phyloP scores from a whole-genome alignment of 257 asterid genomes.

The Cynanchum wilfordii region DNA sequence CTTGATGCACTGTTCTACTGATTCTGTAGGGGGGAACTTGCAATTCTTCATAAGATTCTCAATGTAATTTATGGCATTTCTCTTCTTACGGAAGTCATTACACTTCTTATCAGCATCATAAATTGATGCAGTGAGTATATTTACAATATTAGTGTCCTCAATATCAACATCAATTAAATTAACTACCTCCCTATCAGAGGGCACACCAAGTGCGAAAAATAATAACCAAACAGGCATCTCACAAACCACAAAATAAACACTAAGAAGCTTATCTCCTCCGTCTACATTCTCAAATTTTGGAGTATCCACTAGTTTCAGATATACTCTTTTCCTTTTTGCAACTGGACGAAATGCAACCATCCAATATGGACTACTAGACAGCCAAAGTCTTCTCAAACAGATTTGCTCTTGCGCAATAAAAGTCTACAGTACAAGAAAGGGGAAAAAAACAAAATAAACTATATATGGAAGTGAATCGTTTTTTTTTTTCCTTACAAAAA shows the following conservation, averaged over 20 bases:
- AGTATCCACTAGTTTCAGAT: constrained; percentile 45
- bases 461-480: too few species aligned
- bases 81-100: constrained; percentile 56
- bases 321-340: constrained; percentile 50
- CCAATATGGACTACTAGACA: constrained; percentile 58
- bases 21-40: constrained; percentile 66
- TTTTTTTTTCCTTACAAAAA: too few species aligned
- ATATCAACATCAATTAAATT: constrained; percentile 52
- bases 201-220: constrained; percentile 76
- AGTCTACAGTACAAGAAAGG: constrained; percentile 41
- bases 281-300: constrained; percentile 45
- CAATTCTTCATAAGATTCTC: constrained; percentile 42
- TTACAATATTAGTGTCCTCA: constrained; percentile 41
- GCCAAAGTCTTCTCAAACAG: constrained; percentile 75
- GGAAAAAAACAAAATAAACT: too few species aligned
- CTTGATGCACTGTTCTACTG: constrained; percentile 60
- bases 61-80: constrained; percentile 38
- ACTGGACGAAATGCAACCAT: constrained; percentile 55
- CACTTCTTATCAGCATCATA: constrained; percentile 63
- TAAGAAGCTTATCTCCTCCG: constrained; percentile 57
- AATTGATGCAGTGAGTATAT: constrained; percentile 62
- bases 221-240: constrained; percentile 84
- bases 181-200: constrained; percentile 61
- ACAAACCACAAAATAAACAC: constrained; percentile 49
- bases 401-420: constrained; percentile 93